phyloP scores from a whole-genome alignment of 1,284 basidiomycete genomes.

The Melampsora medusae region DNA sequence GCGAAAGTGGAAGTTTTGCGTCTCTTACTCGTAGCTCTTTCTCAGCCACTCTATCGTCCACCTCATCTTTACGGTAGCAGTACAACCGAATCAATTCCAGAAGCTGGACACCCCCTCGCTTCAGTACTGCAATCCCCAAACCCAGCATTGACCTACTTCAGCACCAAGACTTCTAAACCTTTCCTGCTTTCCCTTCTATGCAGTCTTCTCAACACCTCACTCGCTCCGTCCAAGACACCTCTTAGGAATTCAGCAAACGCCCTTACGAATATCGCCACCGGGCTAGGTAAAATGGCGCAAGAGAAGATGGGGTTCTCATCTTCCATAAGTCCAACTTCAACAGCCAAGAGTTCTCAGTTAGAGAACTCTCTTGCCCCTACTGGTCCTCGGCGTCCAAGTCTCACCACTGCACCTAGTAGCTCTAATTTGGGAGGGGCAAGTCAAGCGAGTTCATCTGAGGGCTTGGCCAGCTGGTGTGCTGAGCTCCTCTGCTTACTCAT shows the following conservation, averaged over 20 bases:
- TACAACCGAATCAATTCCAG: neutral
- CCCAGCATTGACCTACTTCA: conserved; percentile 28
- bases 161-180: conserved; percentile 11
- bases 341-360: conserved; percentile 5
- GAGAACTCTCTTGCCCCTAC: neutral
- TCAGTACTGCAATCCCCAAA: conserved; percentile 9
- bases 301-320: conserved; percentile 12
- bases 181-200: conserved; percentile 29
- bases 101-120: neutral
- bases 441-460: conserved; percentile 7
- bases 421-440: conserved; percentile 29
- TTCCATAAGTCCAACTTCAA: neutral
- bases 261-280: conserved; percentile 28
- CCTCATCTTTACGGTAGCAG: conserved; percentile 15
- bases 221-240: conserved; percentile 24
- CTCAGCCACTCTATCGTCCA: conserved; percentile 35
- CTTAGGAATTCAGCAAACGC: conserved; percentile 20
- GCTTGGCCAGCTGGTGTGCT: conserved; percentile 37
- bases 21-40: conserved; percentile 29
- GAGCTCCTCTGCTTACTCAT: conserved; percentile 24
- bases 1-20: conserved; percentile 37
- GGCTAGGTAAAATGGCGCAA: conserved; percentile 27
- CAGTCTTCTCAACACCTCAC: conserved; percentile 36
- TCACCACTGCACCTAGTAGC: neutral
- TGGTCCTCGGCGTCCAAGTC: conserved; percentile 5